A percentile compares a stretch with the other conserved stretches of the same genome.
Evolutionary conservation across 2,329 filamentous ascomycete species (phyloP).

Genomic region (Fusarium sororula): DNA sequence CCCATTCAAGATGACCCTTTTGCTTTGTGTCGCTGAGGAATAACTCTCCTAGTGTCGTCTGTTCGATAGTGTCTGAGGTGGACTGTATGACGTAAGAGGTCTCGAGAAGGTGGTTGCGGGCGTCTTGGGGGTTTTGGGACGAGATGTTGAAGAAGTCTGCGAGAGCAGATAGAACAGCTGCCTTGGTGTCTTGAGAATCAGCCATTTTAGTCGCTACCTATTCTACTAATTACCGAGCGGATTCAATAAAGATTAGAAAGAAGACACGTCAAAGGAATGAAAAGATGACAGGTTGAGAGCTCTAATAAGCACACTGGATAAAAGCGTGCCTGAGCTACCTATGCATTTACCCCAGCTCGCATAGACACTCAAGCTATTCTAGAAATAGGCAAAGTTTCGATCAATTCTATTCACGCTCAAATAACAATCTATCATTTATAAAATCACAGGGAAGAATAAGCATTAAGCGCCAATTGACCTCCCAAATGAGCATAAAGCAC

Average conservation of each 20-base stretch:
- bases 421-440: background rate
- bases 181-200: background rate
- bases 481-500: slow-evolving; percentile 77
- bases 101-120: background rate
- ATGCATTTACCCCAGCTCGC: background rate
- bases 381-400: background rate
- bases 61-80: background rate
- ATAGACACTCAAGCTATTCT: background rate
- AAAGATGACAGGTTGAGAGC: background rate
- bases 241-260: background rate
- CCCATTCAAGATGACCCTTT: background rate
- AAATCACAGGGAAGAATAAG: slow-evolving; percentile 59
- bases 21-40: background rate
- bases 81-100: slow-evolving; percentile 18
- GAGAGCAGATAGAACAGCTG: background rate
- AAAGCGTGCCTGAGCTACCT: background rate
- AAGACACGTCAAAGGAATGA: background rate
- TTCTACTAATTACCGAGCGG: accelerated
- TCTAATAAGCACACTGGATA: background rate
- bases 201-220: background rate
- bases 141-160: slow-evolving; percentile 1
- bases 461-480: slow-evolving; percentile 75
- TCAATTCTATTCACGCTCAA: slow-evolving; percentile 10
- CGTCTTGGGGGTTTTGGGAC: background rate
- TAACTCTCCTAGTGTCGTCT: slow-evolving; percentile 5